Percentiles rank a stretch among this genome's conserved stretches.
Evolutionary conservation across 441 rosid species (phyloP).

Genomic region (Hypseocharis bilobata): DNA sequence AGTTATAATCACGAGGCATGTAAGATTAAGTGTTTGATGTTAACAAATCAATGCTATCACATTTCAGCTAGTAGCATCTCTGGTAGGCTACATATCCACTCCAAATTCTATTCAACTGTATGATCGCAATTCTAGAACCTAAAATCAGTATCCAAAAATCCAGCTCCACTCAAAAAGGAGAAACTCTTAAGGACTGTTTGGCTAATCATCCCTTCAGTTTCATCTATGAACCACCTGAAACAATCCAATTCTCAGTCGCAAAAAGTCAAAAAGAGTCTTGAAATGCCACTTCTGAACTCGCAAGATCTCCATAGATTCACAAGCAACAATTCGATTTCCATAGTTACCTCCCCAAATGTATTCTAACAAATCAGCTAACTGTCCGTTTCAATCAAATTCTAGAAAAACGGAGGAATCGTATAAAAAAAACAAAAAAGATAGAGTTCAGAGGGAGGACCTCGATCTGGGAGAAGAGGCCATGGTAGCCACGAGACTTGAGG

Average conservation of each 20-base stretch:
- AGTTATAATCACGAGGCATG: background rate
- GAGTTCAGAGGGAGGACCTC: conserved; percentile 39
- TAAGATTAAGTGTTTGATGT: background rate
- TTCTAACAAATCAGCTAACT: background rate
- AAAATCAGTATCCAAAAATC: too few relatives aligned
- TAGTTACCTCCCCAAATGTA: background rate
- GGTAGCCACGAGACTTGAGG: conserved; percentile 55
- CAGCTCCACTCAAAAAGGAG: too few relatives aligned
- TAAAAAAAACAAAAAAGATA: background rate
- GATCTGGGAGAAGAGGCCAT: conserved; percentile 58
- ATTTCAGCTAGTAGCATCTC: background rate
- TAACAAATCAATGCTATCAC: background rate
- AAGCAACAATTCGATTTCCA: background rate
- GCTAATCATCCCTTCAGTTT: too few relatives aligned
- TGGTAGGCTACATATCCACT: background rate
- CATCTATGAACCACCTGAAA: background rate
- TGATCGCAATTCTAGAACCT: background rate
- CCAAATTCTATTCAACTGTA: background rate
- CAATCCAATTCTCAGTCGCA: background rate
- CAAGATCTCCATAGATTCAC: background rate
- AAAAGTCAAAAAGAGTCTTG: background rate
- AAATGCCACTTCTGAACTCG: background rate
- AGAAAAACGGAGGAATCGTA: background rate
- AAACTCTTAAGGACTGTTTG: too few relatives aligned
- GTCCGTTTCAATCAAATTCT: background rate